Conservation (phyloP, 139 green algal genomes). For the Chlamydomonas incerta region DNA sequence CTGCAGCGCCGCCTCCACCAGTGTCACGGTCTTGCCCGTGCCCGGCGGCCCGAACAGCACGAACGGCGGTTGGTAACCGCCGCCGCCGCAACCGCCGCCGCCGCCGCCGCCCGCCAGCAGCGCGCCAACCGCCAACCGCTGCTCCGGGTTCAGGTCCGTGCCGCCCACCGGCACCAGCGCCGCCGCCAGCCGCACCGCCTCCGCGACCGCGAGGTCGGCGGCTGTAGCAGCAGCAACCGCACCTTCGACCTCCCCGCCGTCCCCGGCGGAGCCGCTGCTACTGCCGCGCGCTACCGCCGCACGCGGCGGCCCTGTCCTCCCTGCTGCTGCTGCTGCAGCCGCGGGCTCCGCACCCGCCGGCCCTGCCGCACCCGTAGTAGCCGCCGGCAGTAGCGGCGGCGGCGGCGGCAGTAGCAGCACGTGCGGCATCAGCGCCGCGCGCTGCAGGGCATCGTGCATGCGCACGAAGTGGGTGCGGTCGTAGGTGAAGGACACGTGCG, state of each 20-base stretch:
- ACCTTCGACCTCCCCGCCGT: too few relatives aligned
- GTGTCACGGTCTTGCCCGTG: conserved; percentile 80
- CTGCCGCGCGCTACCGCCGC: too few relatives aligned
- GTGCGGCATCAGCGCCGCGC: neutral
- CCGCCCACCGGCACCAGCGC: conserved; percentile 20
- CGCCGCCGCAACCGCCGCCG: too few relatives aligned
- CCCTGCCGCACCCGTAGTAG: too few relatives aligned
- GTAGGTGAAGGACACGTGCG: conserved; percentile 71
- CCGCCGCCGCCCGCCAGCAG: conserved; percentile 55
- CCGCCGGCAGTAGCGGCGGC: neutral
- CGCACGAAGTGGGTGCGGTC: conserved; percentile 50
- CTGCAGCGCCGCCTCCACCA: conserved; percentile 73
- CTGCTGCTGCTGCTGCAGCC: neutral
- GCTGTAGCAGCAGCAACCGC: neutral
- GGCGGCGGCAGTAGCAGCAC: conserved; percentile 33
- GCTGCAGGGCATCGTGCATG: conserved; percentile 54
- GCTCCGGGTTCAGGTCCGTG: conserved; percentile 70
- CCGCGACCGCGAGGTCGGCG: neutral
- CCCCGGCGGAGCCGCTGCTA: too few relatives aligned
- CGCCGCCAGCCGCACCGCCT: neutral
- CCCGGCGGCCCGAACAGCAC: conserved; percentile 75
- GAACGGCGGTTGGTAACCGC: conserved; percentile 40
- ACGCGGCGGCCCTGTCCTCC: too few relatives aligned
- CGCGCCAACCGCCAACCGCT: conserved; percentile 65
- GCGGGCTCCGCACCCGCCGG: too few relatives aligned